phyloP scores from a whole-genome alignment of 1,284 basidiomycete species.

The Trichosporon sp. region DNA sequence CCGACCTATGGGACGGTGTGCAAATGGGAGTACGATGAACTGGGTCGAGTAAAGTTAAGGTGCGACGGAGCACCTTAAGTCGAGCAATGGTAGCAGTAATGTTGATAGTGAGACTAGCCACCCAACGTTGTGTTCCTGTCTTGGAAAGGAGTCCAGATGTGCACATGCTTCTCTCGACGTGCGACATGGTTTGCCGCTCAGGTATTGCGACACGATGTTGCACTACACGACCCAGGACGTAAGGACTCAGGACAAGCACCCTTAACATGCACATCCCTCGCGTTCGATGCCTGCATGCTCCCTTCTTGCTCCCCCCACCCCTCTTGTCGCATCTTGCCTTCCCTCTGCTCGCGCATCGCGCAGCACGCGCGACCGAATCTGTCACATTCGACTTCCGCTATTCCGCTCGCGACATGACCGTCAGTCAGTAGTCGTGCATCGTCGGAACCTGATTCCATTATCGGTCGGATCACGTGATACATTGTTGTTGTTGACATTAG shows the following conservation, averaged over 20 bases:
- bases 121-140: neutral
- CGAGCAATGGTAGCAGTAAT: neutral
- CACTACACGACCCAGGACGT: neutral
- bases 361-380: neutral
- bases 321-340: neutral
- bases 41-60: conserved; percentile 12
- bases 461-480: neutral
- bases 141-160: neutral
- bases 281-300: neutral
- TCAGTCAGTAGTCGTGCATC: neutral
- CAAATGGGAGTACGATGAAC: neutral
- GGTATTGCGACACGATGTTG: neutral
- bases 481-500: conserved; percentile 21
- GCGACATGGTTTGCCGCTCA: neutral
- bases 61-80: conserved; percentile 3
- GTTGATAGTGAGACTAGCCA: neutral
- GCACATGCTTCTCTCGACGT: neutral
- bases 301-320: too few relatives aligned
- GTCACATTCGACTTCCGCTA: too few relatives aligned
- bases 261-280: neutral
- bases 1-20: neutral
- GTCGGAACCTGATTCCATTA: neutral
- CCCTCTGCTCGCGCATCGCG: neutral
- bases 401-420: too few relatives aligned
- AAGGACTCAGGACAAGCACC: neutral